Percentiles rank a stretch among this genome's conserved stretches.
These are phyloP conservation scores for Sabuloglossum arenarium DNA, from an alignment of 495 filamentous ascomycete species.

Conservation along the genomic window DNA sequence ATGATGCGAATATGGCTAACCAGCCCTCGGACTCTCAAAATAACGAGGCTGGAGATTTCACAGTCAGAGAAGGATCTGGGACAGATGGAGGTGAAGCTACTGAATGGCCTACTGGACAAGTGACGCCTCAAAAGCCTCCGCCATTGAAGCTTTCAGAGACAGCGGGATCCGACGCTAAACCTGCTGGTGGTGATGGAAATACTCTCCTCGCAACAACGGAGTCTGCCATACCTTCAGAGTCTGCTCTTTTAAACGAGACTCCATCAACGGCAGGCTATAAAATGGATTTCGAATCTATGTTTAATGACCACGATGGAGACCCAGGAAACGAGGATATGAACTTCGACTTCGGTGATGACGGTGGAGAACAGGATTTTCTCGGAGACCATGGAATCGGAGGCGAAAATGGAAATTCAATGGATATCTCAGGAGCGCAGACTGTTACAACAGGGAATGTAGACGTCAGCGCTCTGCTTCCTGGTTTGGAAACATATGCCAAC, in stretches of 20 bases:
- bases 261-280: not conserved
- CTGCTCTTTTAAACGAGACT: not conserved
- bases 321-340: not conserved
- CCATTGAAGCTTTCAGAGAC: not conserved
- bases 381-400: not conserved
- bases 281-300: slow-evolving; percentile 2
- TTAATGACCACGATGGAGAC: not conserved
- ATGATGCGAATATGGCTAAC: not conserved
- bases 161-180: not conserved
- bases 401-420: not conserved
- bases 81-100: not conserved
- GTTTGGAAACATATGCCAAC: slow-evolving; percentile 7
- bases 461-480: slow-evolving; percentile 5
- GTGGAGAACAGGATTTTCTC: not conserved
- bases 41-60: not conserved
- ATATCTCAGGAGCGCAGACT: not conserved
- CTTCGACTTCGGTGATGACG: not conserved
- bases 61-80: not conserved
- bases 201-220: not conserved
- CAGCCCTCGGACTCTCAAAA: not conserved
- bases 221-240: not conserved
- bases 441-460: slow-evolving; percentile 4
- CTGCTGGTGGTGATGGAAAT: not conserved
- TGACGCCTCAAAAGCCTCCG: not conserved
- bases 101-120: not conserved